Percentiles rank a stretch among this genome's conserved stretches.
phyloP scores from a whole-genome alignment of 108 stramenopile species.

The Conticribra guillardii region DNA sequence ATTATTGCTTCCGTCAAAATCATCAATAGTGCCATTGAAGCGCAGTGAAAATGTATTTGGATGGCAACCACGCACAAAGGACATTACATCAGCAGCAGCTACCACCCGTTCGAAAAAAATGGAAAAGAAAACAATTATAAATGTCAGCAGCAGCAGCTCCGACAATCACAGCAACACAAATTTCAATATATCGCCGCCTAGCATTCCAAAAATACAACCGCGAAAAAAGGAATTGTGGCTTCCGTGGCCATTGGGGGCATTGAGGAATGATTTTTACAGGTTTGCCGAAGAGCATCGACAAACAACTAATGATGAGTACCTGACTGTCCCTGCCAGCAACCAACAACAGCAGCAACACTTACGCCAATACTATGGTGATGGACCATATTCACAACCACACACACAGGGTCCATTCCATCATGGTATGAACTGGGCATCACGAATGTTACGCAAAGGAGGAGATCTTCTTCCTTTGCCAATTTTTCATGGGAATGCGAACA shows the following conservation, averaged over 20 bases:
- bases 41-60: constrained; percentile 34
- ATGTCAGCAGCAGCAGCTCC: background rate
- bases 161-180: background rate
- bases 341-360: constrained; percentile 7
- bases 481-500: background rate
- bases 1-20: background rate
- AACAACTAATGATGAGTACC: background rate
- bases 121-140: background rate
- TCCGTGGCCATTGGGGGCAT: constrained; percentile 49
- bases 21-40: background rate
- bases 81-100: background rate
- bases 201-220: constrained; percentile 33
- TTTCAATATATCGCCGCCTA: background rate
- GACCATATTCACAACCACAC: background rate
- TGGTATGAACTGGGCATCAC: constrained; percentile 27
- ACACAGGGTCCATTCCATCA: constrained; percentile 3
- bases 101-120: background rate
- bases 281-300: constrained; percentile 32
- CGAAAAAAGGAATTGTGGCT: constrained; percentile 56
- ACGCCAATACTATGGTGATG: constrained; percentile 5
- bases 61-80: constrained; percentile 3
- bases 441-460: constrained; percentile 9
- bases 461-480: constrained; percentile 2
- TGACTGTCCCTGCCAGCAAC: constrained; percentile 14
- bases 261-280: constrained; percentile 43